Conservation (phyloP, 805 yeast species). For the Cyberlindnera misumaiensis region DNA sequence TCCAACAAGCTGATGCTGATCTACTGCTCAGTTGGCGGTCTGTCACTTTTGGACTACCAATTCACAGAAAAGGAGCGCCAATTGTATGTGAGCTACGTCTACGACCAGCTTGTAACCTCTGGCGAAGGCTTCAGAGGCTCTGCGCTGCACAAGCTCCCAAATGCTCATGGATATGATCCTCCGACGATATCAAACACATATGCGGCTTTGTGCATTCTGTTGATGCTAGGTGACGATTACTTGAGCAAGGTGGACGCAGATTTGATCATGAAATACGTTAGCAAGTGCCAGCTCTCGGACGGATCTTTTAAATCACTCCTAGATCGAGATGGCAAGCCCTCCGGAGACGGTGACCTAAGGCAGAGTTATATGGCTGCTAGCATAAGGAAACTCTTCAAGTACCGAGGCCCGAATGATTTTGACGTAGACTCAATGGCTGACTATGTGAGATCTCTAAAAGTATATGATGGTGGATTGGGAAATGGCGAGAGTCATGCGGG, state of each 20-base stretch:
- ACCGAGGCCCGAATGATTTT: slow-evolving; percentile 22
- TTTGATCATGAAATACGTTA: slow-evolving; percentile 47
- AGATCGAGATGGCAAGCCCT: slow-evolving; percentile 28
- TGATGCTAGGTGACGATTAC: slow-evolving; percentile 42
- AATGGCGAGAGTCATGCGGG: slow-evolving; percentile 79
- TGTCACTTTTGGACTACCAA: slow-evolving; percentile 21
- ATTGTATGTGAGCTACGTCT: slow-evolving; percentile 37
- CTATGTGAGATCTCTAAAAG: slow-evolving; percentile 31
- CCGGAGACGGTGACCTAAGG: slow-evolving; percentile 66
- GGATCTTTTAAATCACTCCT: slow-evolving; percentile 52
- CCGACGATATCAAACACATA: slow-evolving; percentile 71
- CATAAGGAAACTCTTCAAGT: slow-evolving; percentile 44
- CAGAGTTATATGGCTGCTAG: slow-evolving; percentile 68
- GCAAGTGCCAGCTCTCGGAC: slow-evolving; percentile 48
- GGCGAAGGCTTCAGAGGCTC: slow-evolving; percentile 56
- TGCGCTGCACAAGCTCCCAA: slow-evolving; percentile 31
- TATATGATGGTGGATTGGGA: slow-evolving; percentile 71
- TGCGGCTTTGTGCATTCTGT: slow-evolving; percentile 57
- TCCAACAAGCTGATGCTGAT: slow-evolving; percentile 63
- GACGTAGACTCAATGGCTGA: slow-evolving; percentile 32
- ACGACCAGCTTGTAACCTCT: slow-evolving; percentile 35
- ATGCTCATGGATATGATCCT: slow-evolving; percentile 38
- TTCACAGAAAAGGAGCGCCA: slow-evolving; percentile 23
- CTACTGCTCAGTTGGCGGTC: slow-evolving; percentile 62
- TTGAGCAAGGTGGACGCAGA: slow-evolving; percentile 31